Base-by-base conservation (phyloP, 495 filamentous ascomycete species). In the Pyrenopolyporus hunteri region DNA sequence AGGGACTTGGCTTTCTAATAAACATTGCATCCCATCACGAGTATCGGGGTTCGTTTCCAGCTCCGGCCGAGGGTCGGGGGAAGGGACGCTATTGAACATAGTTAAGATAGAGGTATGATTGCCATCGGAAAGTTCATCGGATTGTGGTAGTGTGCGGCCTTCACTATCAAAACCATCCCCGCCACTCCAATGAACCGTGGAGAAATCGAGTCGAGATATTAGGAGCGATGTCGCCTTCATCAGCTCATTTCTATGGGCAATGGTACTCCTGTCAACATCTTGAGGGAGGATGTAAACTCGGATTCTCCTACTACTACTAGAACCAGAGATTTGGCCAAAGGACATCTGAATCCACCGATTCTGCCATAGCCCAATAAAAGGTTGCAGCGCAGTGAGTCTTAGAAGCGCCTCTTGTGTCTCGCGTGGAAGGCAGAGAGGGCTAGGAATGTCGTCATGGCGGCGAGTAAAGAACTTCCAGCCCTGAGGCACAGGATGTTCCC, bases 31-130 rank as follows among this genome's bases (percentile, higher is more conserved):
- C 0, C 88, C 85, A 7, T 81, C 74, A 23, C 75, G 79, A 0
- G 82, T 78, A 59, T 88, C 83, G 2, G 67, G 69, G 59, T 90
- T 83, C 1, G 67, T 52, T 20, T 92, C 78, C 0, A 50, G 45
- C 5, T 83, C 73, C 2, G 82, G 76, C 0, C 61, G 59, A 6
- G 91, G 89, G 2, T 79, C 66, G 0, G 93, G 93, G 7, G 92
- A 86, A 8, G 88, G 80, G 6, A 97, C 74, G 2, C 80, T 90
- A 74, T 97, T 98, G 76, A 95, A 98, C 59, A 96, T 83, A 55
- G 90, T 85, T 63, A 92, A 89, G 0, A 97, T 73, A 0, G 90
- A 91, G 9, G 83, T 73, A 31, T 85, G 76, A 4, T 87, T 78
- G 1, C 45, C 31, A 9, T 43, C 47, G 4, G 23, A 6, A 52